Evolutionary conservation across 2,329 filamentous ascomycete genomes (phyloP).

Genomic region (Chrysosphaeria jannelii): DNA sequence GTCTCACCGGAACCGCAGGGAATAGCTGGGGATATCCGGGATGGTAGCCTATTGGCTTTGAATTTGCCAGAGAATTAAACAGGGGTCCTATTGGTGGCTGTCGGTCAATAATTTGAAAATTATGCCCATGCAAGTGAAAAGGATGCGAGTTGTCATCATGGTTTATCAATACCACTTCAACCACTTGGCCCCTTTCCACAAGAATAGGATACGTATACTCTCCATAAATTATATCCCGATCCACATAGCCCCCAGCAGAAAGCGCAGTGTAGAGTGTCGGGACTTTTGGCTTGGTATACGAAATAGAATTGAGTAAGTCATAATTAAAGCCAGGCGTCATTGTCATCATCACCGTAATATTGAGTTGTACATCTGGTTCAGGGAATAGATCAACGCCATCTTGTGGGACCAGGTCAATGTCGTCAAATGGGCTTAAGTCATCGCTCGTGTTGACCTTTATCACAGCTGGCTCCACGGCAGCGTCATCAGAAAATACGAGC

Average conservation of each 20-base stretch:
- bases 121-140: conserved; percentile 53
- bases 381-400: conserved; percentile 30
- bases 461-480: conserved; percentile 7
- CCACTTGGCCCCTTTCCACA: conserved; percentile 32
- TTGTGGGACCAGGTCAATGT: conserved; percentile 36
- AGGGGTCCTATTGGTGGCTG: conserved; percentile 26
- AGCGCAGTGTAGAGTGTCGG: conserved; percentile 54
- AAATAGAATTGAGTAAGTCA: conserved; percentile 48
- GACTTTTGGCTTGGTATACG: conserved; percentile 44
- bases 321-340: conserved; percentile 16
- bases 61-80: conserved; percentile 17
- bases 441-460: conserved; percentile 8
- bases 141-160: conserved; percentile 39
- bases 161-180: conserved; percentile 54
- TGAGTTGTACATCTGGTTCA: conserved; percentile 30
- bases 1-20: conserved; percentile 25
- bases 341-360: conserved; percentile 34
- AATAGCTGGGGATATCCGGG: conserved; percentile 10
- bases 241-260: conserved; percentile 20
- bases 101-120: conserved; percentile 30
- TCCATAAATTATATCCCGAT: conserved; percentile 27
- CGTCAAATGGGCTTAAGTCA: conserved; percentile 39
- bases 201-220: conserved; percentile 34
- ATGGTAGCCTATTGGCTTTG: conserved; percentile 8
- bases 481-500: conserved; percentile 21